Evolutionary conservation across 345 rosid genomes (phyloP), one percentile per base, ranked within the genome.

Genomic region (Gynandropsis gynandra): DNA sequence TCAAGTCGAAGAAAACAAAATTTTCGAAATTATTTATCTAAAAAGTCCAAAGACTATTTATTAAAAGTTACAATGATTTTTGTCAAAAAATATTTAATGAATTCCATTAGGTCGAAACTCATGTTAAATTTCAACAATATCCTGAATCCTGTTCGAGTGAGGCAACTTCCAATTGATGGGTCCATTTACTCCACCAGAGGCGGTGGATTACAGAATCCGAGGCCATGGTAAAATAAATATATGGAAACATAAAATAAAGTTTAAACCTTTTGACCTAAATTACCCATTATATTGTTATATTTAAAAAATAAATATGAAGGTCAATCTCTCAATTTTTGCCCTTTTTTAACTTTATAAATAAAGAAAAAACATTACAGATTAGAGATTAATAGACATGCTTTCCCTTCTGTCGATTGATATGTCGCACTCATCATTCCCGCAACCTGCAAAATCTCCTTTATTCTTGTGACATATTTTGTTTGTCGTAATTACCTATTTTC

Each of bases 371-470:
- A 47, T 41, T 59, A 24, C 29, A 24, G 29, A 6, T 27, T 40
- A 53, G 40, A 37, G 18, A 37, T 45, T 35, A 33, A 4, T 38
- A 41, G 52, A 59, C 34, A 40, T 34, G 47, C 53, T 59, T 59
- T 41, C 70, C 61, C 39, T 66, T 66, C 65, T 59, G 65, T 59
- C 65, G 41, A 59, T 32, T 66, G 65, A 53, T 47, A 42, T 41
- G 70, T 66, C 70, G 65, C 70, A 66, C 69, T 64, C 63, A 57
- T 64, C 69, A 44, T 53, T 52, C 45, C 56, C 65, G 52, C 61
- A 53, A 59, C 61, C 70, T 59, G 61, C 61, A 59, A 59, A 53
- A 45, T 47, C 47, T 47, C 65, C 59, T 59, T 59, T 59, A 59
- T 66, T 59, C 65, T 24, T 24, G 29, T 24, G 29, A 24, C 29